A percentile compares a stretch with the other conserved stretches of the same genome.
phyloP scores from a whole-genome alignment of 768 basidiomycete genomes.

The Podaxis rugospora region DNA sequence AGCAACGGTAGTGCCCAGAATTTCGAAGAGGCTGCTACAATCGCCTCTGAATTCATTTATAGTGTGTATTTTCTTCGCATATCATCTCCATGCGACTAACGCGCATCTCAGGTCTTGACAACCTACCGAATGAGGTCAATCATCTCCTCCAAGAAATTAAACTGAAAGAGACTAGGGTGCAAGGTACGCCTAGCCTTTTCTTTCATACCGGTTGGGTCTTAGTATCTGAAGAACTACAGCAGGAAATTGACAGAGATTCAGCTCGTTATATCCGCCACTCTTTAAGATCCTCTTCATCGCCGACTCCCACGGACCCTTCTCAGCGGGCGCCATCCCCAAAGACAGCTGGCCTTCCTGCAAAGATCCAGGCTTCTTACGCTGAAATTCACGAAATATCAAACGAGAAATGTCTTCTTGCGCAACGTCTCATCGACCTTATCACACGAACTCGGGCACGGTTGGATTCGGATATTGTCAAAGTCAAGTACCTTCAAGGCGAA shows the following conservation, averaged over 20 bases:
- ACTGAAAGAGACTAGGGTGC: slow-evolving; percentile 37
- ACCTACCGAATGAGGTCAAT: slow-evolving; percentile 48
- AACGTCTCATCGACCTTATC: slow-evolving; percentile 46
- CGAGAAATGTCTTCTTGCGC: slow-evolving; percentile 44
- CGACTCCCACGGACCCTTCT: slow-evolving; percentile 20
- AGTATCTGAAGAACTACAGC: slow-evolving; percentile 36
- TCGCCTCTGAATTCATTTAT: slow-evolving; percentile 54
- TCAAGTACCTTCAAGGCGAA: slow-evolving; percentile 45
- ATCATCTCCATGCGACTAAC: not conserved
- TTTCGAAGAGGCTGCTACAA: slow-evolving; percentile 48
- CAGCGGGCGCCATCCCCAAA: slow-evolving; percentile 34
- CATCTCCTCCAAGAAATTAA: slow-evolving; percentile 51
- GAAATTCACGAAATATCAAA: slow-evolving; percentile 40
- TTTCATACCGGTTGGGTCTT: not conserved
- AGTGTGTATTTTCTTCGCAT: slow-evolving; percentile 28
- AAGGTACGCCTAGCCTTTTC: slow-evolving; percentile 28
- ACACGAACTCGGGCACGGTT: slow-evolving; percentile 43
- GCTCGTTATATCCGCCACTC: slow-evolving; percentile 47
- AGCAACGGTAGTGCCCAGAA: slow-evolving; percentile 19
- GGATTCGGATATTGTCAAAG: slow-evolving; percentile 44
- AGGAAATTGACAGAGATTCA: slow-evolving; percentile 45
- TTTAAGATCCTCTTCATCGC: slow-evolving; percentile 25
- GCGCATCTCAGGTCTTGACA: slow-evolving; percentile 40
- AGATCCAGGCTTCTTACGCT: slow-evolving; percentile 40
- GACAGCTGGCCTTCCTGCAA: slow-evolving; percentile 32